phyloP scores from a whole-genome alignment of 495 filamentous ascomycete species.

The Aspergillus sclerotiicarbonarius region DNA sequence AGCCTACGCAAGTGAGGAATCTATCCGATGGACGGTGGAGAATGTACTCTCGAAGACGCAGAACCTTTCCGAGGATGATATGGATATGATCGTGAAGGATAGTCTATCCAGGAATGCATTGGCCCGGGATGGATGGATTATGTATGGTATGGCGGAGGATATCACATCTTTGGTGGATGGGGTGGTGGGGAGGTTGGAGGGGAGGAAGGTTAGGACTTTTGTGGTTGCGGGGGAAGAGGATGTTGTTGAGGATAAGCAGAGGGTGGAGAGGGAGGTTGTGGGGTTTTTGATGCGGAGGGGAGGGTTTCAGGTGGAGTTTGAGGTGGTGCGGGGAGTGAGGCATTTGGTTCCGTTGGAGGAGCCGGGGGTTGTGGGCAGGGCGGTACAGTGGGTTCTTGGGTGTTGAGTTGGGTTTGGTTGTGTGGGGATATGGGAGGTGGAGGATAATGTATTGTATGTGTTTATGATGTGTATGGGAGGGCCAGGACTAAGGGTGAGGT shows the following conservation, averaged over 20 bases:
- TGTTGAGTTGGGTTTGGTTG: neutral
- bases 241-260: conserved; percentile 34
- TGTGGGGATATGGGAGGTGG: neutral
- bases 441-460: neutral
- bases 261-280: conserved; percentile 28
- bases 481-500: too few species aligned
- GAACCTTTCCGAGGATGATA: conserved; percentile 18
- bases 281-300: conserved; percentile 17
- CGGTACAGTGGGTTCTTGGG: neutral
- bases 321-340: conserved; percentile 10
- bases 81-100: conserved; percentile 25
- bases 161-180: conserved; percentile 20
- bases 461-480: too few species aligned
- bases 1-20: conserved; percentile 32
- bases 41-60: conserved; percentile 35
- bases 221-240: conserved; percentile 34
- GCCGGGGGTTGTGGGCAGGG: conserved; percentile 1
- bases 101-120: conserved; percentile 30
- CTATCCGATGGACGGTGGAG: conserved; percentile 29
- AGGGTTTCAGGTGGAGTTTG: conserved; percentile 11
- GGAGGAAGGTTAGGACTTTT: conserved; percentile 11
- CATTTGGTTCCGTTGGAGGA: conserved; percentile 21
- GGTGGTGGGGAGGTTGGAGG: neutral
- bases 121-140: conserved; percentile 39
- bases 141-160: conserved; percentile 42